Evolutionary conservation across 2,329 filamentous ascomycete genomes (phyloP).

Genomic region (Phoma sp.): DNA sequence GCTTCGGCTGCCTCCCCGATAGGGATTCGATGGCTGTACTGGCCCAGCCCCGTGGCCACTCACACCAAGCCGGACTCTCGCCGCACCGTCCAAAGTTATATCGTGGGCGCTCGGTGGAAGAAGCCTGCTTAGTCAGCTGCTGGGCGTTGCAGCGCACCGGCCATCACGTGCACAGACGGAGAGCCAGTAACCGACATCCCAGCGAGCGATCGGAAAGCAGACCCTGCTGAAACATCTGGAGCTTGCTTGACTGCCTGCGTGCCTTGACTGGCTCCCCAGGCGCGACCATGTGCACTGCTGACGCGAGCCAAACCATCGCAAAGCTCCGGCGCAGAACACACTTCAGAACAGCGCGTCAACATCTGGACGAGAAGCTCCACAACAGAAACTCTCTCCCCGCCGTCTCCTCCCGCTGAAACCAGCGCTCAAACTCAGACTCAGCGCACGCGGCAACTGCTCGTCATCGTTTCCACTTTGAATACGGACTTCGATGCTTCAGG

Average conservation of each 20-base stretch:
- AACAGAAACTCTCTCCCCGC: constrained; percentile 20
- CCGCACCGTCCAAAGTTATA: neutral
- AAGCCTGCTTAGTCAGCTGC: constrained; percentile 30
- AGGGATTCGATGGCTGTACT: constrained; percentile 47
- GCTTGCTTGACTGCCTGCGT: constrained; percentile 10
- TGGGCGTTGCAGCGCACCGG: constrained; percentile 21
- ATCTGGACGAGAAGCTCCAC: constrained; percentile 10
- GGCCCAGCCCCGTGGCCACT: constrained; percentile 30
- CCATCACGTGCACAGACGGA: constrained; percentile 13
- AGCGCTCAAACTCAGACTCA: constrained; percentile 38
- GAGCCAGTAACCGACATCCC: constrained; percentile 20
- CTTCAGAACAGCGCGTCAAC: neutral
- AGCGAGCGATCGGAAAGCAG: constrained; percentile 37
- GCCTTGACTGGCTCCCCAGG: constrained; percentile 39
- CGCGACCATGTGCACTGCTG: constrained; percentile 44
- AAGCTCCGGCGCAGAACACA: constrained; percentile 8
- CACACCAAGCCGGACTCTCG: constrained; percentile 40
- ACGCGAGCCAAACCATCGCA: constrained; percentile 39
- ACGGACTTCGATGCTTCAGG: constrained; percentile 38
- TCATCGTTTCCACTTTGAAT: constrained; percentile 36
- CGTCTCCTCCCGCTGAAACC: constrained; percentile 40
- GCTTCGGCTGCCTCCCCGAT: constrained; percentile 45
- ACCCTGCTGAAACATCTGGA: constrained; percentile 38
- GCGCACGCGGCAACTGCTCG: constrained; percentile 36
- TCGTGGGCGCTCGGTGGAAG: too few relatives aligned